Evolutionary conservation across 192 early-diverging fungal genomes (phyloP), one percentile per base, ranked within the genome.

Genomic region (Umbelopsis sp.): DNA sequence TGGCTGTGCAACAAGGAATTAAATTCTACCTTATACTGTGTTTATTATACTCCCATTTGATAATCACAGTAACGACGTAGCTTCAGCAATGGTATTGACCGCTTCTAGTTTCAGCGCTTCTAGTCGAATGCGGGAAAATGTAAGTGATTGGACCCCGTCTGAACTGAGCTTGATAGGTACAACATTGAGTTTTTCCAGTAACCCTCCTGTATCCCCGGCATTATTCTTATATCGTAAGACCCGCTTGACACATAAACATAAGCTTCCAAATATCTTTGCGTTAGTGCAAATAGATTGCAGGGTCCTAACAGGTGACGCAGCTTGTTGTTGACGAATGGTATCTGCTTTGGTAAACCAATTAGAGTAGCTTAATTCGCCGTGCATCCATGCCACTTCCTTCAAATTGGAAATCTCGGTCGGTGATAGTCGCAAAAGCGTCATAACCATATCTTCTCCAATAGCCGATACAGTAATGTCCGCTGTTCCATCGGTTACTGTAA

Each of bases 371-470:
- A 62, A 29, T 34, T 62, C 56, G 26, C 56, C 56, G 16, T 62
- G 56, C 26, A 34, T 34, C 24, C 20, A 62, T 0, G 56, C 26
- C 8, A 31, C 56, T 34, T 62, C 56, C 34, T 62, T 62, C 26
- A 62, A 31, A 14, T 62, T 62, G 26, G 17, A 8, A 14, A 32
- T 31, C 34, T 20, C 56, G 14, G 7, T 36, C 2, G 26, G 4
- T 4, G 56, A 62, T 2, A 62, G 56, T 20, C 56, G 26, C 66
- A 74, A 16, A 14, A 74, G 47, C 1, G 25, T 17, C 43, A 69
- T 62, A 0, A 74, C 73, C 21, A 74, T 25, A 49, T 45, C 43
- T 50, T 74, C 73, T 1, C 66, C 68, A 25, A 69, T 53, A 4
- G 68, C 36, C 22, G 53, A 59, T 2, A 68, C 73, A 0, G 29